Evolutionary conservation across 148 eudicot species (phyloP), one percentile per base, ranked within the genome.

Genomic region (Nyssa sinensis): DNA sequence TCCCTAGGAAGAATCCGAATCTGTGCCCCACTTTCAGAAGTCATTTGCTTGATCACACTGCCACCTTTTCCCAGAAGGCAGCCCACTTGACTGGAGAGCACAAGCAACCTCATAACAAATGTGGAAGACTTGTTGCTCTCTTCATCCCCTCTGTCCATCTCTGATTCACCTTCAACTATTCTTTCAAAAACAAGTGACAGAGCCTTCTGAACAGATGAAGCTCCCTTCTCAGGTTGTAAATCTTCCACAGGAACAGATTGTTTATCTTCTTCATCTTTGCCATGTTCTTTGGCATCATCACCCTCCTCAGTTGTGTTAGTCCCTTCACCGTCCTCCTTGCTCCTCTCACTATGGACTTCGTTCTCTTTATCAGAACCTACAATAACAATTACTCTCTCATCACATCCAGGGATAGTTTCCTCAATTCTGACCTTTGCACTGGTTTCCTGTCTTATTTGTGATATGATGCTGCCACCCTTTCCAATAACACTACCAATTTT

Each of bases 21-120:
- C 69, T 90, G 91, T 23, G 99, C 91, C 62, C 99, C 99, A 83
- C 90, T 95, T 64, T 89, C 94, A 74, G 87, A 78, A 39, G 91
- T 68, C 88, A 93, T 83, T 80, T 89, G 93, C 76, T 93, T 91
- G 71, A 91, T 89, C 5, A 85, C 82, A 70, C 85, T 87, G 25
- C 98, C 97, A 74, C 79, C 83, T 76, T 76, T 82, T 29, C 97
- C 98, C 62, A 86, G 72, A 68, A 93, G 71, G 78, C 88, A 83
- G 60, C 93, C 96, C 57, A 88, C 91, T 85, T 95, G 96, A 83
- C 87, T 78, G 53, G 99, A 85, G 68, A 84, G 82, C 79, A 95
- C 89, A 74, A 95, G 93, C 29, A 95, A 74, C 84, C 91, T 89
- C 67, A 95, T 71, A 64, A 85, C 77, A 78, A 77, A 78, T 62